A percentile compares a stretch with the other conserved stretches of the same genome.
Conservation (phyloP, 2,329 filamentous ascomycete species). For the Raffaelea deltoideospora region DNA sequence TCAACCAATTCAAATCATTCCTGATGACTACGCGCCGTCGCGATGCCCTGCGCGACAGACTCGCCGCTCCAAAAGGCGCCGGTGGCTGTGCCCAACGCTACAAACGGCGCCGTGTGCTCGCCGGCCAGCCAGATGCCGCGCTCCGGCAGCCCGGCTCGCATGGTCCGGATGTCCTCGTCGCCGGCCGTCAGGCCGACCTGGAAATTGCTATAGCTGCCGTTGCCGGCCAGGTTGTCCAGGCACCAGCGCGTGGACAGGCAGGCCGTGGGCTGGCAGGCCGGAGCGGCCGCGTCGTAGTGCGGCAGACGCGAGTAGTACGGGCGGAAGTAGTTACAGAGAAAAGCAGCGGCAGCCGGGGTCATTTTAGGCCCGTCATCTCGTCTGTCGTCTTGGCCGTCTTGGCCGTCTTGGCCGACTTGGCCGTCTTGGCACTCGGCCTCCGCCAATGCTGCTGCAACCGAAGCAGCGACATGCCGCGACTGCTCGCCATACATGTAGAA, state of each 20-base stretch:
- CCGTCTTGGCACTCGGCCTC: background rate
- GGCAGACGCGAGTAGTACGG: conserved; percentile 69
- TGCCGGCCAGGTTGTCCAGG: conserved; percentile 62
- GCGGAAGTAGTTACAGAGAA: conserved; percentile 51
- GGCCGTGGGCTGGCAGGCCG: conserved; percentile 45
- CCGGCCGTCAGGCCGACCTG: conserved; percentile 57
- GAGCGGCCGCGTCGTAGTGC: conserved; percentile 38
- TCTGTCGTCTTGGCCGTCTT: too few species aligned
- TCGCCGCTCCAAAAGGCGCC: conserved; percentile 91
- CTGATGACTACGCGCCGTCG: conserved; percentile 32
- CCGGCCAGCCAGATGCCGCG: conserved; percentile 72
- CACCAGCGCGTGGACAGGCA: conserved; percentile 65
- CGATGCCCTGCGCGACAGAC: conserved; percentile 52
- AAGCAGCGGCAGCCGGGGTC: conserved; percentile 22
- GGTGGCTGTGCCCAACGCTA: conserved; percentile 74
- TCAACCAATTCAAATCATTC: background rate
- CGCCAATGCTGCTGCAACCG: conserved; percentile 21
- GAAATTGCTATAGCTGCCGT: conserved; percentile 77
- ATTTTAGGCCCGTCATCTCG: too few species aligned
- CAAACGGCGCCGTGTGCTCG: conserved; percentile 82
- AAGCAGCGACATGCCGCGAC: conserved; percentile 35
- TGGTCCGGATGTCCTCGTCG: conserved; percentile 53
- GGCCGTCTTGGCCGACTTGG: too few species aligned
- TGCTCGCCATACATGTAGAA: conserved; percentile 65
- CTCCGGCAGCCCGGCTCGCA: conserved; percentile 48